Percentiles rank a stretch among this genome's conserved stretches.
Evolutionary conservation across 2,329 filamentous ascomycete species (phyloP).

Genomic region (Zymoseptoria brevis): DNA sequence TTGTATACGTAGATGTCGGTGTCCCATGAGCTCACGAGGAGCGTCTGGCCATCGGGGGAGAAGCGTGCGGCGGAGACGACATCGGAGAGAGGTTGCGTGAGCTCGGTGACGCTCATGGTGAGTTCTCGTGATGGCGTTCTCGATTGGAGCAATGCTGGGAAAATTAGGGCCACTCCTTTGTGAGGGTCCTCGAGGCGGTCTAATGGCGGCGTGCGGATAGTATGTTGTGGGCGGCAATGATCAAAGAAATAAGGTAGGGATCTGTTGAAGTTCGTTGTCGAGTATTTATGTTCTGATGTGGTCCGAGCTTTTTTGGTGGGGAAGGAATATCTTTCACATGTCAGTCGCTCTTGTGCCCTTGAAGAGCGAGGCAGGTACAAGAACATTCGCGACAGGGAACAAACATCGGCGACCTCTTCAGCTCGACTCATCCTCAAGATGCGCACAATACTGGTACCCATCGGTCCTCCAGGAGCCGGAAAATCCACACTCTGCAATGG

Average conservation of each 20-base stretch:
- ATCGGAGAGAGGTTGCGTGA: conserved; percentile 74
- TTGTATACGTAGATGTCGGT: conserved; percentile 78
- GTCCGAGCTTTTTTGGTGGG: not conserved
- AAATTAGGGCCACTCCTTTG: too few relatives aligned
- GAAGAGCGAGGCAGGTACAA: not conserved
- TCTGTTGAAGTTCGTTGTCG: not conserved
- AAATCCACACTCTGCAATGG: conserved; percentile 99
- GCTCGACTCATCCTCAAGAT: conserved; percentile 2
- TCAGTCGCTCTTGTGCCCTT: not conserved
- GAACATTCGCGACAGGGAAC: not conserved
- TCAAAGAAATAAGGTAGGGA: not conserved
- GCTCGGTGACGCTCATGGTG: conserved; percentile 42
- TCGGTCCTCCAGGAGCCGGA: conserved; percentile 83
- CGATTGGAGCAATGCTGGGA: not conserved
- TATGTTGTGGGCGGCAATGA: not conserved
- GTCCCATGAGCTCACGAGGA: conserved; percentile 95
- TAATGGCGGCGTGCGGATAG: not conserved
- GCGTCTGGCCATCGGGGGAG: conserved; percentile 66
- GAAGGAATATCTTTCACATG: not conserved
- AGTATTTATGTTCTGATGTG: not conserved
- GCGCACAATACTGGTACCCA: conserved; percentile 25
- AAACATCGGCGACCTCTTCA: not conserved
- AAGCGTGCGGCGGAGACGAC: conserved; percentile 82
- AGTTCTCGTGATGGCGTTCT: not conserved
- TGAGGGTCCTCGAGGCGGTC: too few relatives aligned